A percentile compares a stretch with the other conserved stretches of the same genome.
Evolutionary conservation across 2,329 filamentous ascomycete genomes (phyloP).

Genomic region (Talaromyces albobiverticillius): DNA sequence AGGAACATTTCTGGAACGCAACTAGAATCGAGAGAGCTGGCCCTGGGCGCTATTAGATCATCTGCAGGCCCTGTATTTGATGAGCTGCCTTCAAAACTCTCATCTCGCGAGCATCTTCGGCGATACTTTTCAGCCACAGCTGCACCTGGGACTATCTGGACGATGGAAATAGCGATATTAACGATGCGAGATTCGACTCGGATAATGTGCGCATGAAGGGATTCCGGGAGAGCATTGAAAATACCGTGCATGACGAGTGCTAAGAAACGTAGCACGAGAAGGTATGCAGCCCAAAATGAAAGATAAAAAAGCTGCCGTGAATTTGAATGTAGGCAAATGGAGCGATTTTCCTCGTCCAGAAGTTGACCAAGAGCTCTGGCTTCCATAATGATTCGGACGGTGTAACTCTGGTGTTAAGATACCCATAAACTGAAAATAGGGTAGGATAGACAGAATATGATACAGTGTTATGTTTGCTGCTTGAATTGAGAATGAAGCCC

Average conservation of each 20-base stretch:
- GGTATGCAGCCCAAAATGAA: background rate
- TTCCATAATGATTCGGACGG: constrained; percentile 6
- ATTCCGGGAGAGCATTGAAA: background rate
- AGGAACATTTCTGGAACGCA: constrained; percentile 6
- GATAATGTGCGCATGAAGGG: background rate
- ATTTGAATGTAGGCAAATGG: constrained; percentile 4
- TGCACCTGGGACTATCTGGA: constrained; percentile 4
- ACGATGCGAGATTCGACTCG: constrained; percentile 8
- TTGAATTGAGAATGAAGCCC: background rate
- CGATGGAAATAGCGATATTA: constrained; percentile 6
- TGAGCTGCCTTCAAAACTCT: background rate
- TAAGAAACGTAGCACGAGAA: constrained; percentile 8
- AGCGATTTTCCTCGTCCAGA: constrained; percentile 4
- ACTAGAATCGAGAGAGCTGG: constrained; percentile 12
- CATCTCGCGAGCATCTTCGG: constrained; percentile 3
- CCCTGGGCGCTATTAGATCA: constrained; percentile 3
- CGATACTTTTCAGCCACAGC: background rate
- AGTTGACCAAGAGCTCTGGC: background rate
- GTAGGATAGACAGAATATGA: background rate
- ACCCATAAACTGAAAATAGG: background rate
- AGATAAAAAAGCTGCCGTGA: constrained; percentile 9
- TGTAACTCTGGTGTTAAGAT: background rate
- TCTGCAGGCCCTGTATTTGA: constrained; percentile 6
- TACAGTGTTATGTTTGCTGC: background rate
- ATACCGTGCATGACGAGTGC: background rate